These are phyloP conservation scores for Hirschioporus abietinus DNA, from an alignment of 768 basidiomycete species.

Conservation along the genomic window DNA sequence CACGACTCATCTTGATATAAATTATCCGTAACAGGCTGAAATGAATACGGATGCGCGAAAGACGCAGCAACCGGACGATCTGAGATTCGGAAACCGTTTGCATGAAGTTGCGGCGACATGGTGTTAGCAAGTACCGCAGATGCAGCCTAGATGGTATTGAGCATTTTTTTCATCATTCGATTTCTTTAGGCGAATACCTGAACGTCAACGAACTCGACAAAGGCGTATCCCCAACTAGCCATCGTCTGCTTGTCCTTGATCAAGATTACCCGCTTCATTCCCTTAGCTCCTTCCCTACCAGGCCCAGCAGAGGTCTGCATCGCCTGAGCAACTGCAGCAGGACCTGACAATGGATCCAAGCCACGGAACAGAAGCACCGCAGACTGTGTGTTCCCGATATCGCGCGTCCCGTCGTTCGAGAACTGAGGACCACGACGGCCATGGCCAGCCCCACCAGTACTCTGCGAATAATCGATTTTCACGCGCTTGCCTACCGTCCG, in stretches of 20 bases:
- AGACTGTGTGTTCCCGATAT: slow-evolving; percentile 84
- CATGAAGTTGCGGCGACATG: slow-evolving; percentile 83
- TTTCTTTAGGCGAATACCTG: slow-evolving; percentile 45
- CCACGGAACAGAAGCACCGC: slow-evolving; percentile 87
- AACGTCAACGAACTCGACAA: slow-evolving; percentile 85
- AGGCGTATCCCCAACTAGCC: slow-evolving; percentile 90
- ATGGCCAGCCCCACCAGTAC: slow-evolving; percentile 66
- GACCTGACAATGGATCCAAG: slow-evolving; percentile 81
- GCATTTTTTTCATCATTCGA: slow-evolving; percentile 7
- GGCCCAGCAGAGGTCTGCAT: slow-evolving; percentile 79
- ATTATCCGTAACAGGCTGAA: slow-evolving; percentile 73
- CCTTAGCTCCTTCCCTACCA: slow-evolving; percentile 72
- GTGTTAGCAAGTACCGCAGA: slow-evolving; percentile 76
- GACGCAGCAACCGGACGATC: slow-evolving; percentile 86
- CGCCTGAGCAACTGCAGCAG: slow-evolving; percentile 80
- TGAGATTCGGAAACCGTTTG: slow-evolving; percentile 90
- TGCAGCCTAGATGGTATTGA: slow-evolving; percentile 55
- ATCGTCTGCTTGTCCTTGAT: slow-evolving; percentile 86
- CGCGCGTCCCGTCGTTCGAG: slow-evolving; percentile 89
- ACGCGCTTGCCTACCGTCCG: slow-evolving; percentile 79
- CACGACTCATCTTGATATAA: slow-evolving; percentile 75
- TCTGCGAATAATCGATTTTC: slow-evolving; percentile 95
- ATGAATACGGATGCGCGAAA: slow-evolving; percentile 89
- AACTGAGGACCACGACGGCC: slow-evolving; percentile 52
- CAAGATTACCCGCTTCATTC: slow-evolving; percentile 82